Evolutionary conservation across 768 basidiomycete genomes (phyloP).

Genomic region (Tricholoma matsutake): DNA sequence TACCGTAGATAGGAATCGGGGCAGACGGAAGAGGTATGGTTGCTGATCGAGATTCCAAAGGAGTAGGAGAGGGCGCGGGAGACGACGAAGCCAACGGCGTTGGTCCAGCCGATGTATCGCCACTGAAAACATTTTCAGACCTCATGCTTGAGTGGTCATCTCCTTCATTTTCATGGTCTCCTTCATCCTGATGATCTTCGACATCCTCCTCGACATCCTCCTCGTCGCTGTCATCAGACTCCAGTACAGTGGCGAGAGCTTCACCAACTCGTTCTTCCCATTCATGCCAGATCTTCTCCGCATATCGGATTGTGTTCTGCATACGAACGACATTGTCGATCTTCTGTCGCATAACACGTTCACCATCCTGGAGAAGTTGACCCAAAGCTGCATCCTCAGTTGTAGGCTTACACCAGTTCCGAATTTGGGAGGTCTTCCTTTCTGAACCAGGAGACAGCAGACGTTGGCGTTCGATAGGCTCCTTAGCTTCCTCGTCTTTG

Average conservation of each 20-base stretch:
- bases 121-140: slow-evolving; percentile 60
- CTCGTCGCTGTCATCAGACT: slow-evolving; percentile 46
- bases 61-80: slow-evolving; percentile 32
- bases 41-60: slow-evolving; percentile 29
- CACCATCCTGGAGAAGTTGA: slow-evolving; percentile 83
- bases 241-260: slow-evolving; percentile 54
- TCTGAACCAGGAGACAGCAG: slow-evolving; percentile 89
- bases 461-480: slow-evolving; percentile 90
- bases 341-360: slow-evolving; percentile 89
- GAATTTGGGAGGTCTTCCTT: slow-evolving; percentile 76
- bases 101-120: slow-evolving; percentile 51
- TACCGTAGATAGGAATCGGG: slow-evolving; percentile 27
- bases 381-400: slow-evolving; percentile 84
- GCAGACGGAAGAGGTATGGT: slow-evolving; percentile 24
- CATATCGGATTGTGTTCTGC: slow-evolving; percentile 95
- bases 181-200: slow-evolving; percentile 24
- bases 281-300: slow-evolving; percentile 95
- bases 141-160: slow-evolving; percentile 61
- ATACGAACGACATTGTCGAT: slow-evolving; percentile 92
- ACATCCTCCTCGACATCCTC: slow-evolving; percentile 25
- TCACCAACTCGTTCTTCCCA: slow-evolving; percentile 90
- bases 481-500: slow-evolving; percentile 87
- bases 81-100: slow-evolving; percentile 67
- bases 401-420: slow-evolving; percentile 82
- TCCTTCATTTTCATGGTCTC: slow-evolving; percentile 24